These are phyloP conservation scores for Populus hybrid DNA, from an alignment of 441 rosid species.

Conservation along the genomic window DNA sequence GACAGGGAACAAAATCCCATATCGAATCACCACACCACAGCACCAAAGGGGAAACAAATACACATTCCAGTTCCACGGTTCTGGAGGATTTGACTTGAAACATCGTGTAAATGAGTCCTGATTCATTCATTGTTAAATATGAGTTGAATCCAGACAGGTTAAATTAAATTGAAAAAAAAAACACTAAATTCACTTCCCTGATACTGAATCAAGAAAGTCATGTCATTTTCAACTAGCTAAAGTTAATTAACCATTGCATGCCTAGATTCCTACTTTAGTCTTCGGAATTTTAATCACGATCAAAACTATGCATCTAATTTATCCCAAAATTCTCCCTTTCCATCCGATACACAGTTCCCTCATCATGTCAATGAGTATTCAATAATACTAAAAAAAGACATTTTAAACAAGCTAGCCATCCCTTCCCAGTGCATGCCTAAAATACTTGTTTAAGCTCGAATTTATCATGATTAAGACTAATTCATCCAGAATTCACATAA, in stretches of 20 bases:
- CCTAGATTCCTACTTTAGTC: neutral
- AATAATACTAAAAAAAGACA: too few relatives aligned
- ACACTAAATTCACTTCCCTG: neutral
- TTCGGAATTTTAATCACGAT: neutral
- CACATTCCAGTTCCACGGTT: constrained; percentile 98
- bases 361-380: neutral
- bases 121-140: constrained; percentile 11
- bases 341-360: neutral
- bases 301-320: neutral
- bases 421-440: too few relatives aligned
- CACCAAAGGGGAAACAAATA: constrained; percentile 93
- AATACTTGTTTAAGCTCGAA: too few relatives aligned
- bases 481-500: neutral
- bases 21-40: constrained; percentile 72
- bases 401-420: too few relatives aligned
- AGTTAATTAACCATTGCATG: neutral
- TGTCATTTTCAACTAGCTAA: neutral
- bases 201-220: too few relatives aligned
- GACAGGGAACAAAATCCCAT: constrained; percentile 74
- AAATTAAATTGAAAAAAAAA: neutral
- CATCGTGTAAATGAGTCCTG: constrained; percentile 92
- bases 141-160: neutral
- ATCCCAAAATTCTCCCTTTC: neutral
- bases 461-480: neutral
- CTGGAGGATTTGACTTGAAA: constrained; percentile 92